Conservation (phyloP, 2,329 filamentous ascomycete genomes). For the Zasmidium citrigriseum region DNA sequence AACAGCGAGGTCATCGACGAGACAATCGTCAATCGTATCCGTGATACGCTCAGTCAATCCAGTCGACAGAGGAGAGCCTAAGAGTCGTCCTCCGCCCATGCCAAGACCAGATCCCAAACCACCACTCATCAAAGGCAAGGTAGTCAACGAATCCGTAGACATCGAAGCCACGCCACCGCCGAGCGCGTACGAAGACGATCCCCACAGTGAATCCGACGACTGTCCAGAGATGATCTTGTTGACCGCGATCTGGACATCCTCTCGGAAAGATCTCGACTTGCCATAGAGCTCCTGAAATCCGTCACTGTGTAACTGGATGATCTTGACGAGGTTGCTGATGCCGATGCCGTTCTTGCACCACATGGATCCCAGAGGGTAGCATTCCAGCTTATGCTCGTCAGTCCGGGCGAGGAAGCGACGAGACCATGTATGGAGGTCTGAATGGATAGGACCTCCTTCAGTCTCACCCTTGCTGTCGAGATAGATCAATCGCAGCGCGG, state of each 20-base stretch:
- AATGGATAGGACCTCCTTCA: slow-evolving; percentile 15
- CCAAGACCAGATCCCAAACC: neutral
- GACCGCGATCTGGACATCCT: neutral
- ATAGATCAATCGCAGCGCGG: slow-evolving; percentile 39
- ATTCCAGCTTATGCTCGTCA: slow-evolving; percentile 8
- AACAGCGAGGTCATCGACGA: neutral
- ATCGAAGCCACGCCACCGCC: neutral
- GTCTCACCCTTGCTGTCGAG: slow-evolving; percentile 13
- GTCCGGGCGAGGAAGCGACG: slow-evolving; percentile 23
- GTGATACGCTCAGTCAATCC: neutral
- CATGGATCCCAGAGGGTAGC: neutral
- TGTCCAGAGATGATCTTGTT: neutral
- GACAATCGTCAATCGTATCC: neutral
- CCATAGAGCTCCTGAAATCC: neutral
- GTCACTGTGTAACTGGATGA: neutral
- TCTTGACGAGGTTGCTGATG: slow-evolving; percentile 1
- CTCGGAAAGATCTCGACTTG: neutral
- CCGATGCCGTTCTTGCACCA: neutral
- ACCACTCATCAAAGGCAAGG: neutral
- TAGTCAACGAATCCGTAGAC: neutral
- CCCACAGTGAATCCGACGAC: neutral
- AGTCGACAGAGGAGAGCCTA: neutral
- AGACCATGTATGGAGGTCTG: slow-evolving; percentile 28
- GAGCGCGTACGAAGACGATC: neutral
- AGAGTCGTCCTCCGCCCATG: neutral